Percentiles rank a stretch among this genome's conserved stretches.
phyloP scores from a whole-genome alignment of 2,329 filamentous ascomycete genomes.

The Penicillium verrucosum region DNA sequence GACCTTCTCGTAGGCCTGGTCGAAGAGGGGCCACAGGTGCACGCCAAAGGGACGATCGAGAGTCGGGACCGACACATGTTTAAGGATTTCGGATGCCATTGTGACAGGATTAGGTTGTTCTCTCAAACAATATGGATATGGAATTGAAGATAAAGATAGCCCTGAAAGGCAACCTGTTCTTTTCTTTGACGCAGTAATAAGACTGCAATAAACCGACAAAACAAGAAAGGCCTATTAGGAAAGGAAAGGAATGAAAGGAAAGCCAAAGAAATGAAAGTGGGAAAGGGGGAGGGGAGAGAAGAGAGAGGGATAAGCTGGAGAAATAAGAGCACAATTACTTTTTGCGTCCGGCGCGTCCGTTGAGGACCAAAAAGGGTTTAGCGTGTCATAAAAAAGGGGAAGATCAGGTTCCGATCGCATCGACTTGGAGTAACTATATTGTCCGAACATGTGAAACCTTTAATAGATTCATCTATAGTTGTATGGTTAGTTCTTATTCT shows the following conservation, averaged over 20 bases:
- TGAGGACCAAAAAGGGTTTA: constrained; percentile 26
- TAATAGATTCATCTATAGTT: neutral
- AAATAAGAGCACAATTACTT: constrained; percentile 19
- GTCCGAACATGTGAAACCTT: neutral
- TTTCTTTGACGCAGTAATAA: neutral
- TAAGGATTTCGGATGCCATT: constrained; percentile 51
- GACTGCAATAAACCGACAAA: neutral
- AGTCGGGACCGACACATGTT: constrained; percentile 64
- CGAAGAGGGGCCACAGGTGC: constrained; percentile 90
- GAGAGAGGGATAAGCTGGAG: constrained; percentile 54
- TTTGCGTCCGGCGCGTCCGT: constrained; percentile 29
- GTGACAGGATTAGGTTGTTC: constrained; percentile 19
- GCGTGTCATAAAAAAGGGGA: constrained; percentile 32
- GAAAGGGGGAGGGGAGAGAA: constrained; percentile 57
- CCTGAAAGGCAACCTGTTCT: neutral
- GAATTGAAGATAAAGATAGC: neutral
- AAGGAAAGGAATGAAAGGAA: constrained; percentile 55
- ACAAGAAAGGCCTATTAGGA: neutral
- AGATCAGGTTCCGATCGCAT: constrained; percentile 16
- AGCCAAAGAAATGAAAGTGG: constrained; percentile 14
- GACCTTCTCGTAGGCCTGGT: constrained; percentile 72
- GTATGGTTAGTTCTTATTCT: neutral
- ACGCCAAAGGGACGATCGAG: constrained; percentile 91
- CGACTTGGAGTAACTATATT: neutral
- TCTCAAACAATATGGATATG: constrained; percentile 1